Base-by-base conservation (phyloP, 306 rosid genomes). In the Potentilla sterilis region DNA sequence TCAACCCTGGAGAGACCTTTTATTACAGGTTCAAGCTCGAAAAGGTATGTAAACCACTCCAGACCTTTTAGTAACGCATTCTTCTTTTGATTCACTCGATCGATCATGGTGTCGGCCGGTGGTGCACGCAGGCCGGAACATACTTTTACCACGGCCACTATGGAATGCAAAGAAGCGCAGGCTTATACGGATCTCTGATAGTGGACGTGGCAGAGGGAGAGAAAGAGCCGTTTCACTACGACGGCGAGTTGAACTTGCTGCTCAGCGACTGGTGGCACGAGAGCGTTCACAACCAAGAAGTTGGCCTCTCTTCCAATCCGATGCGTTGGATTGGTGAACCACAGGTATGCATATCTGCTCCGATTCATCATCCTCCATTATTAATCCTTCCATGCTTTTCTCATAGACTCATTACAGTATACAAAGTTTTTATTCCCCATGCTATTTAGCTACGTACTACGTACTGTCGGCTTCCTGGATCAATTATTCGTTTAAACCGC, bases 141-240 rank as follows among this genome's bases (percentile, higher is more conserved):
- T 89, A 80, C 58, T 93, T 91, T 75, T 93, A 93, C 73, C 98
- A 93, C 69, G 98, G 98, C 7, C 98, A 91, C 81, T 75, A 68
- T 7, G 97, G 98, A 15, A 91, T 93, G 98, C 97, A 93, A 44
- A 89, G 96, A 81, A 78, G 95, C 2, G 97, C 97, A 1, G 98
- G 98, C 34, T 69, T 94, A 55, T 94, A 94, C 84, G 98, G 98
- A 34, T 90, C 98, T 9, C 42, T 94, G 6, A 86, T 94, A 64
- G 98, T 94, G 34, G 91, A 88, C 61, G 81, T 86, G 22, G 81
- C 83, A 64, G 75, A 83, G 32, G 91, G 86, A 7, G 74, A 82
- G 77, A 79, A 46, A 1, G 98, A 90, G 48, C 86, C 88, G 0
- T 93, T 93, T 75, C 92, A 91, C 46, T 93, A 93, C 37, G 92